Percentiles rank a stretch among this genome's conserved stretches.
Evolutionary conservation across 257 asterid genomes (phyloP).

Genomic region (Solanum bukasovii): DNA sequence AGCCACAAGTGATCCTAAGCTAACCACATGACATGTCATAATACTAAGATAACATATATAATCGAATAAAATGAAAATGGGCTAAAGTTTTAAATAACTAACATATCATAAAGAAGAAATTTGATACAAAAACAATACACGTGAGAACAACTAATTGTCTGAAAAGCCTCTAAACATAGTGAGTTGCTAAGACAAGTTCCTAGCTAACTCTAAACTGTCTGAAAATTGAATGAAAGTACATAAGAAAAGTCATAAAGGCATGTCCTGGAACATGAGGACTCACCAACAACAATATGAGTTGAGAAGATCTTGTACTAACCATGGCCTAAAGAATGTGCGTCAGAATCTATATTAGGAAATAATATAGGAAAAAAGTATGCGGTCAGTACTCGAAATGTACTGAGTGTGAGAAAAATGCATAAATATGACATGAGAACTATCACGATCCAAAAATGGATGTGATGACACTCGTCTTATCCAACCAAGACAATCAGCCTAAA

Average conservation of each 20-base stretch:
- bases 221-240: background rate
- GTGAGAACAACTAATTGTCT: background rate
- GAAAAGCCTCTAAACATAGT: background rate
- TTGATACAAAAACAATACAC: background rate
- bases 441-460: too few relatives aligned
- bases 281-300: background rate
- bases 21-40: background rate
- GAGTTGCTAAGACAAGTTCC: background rate
- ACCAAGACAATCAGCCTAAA: too few relatives aligned
- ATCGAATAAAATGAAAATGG: too few relatives aligned
- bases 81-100: background rate
- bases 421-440: background rate
- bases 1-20: background rate
- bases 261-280: background rate
- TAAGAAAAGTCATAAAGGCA: background rate
- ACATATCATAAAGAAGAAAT: background rate
- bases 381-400: background rate
- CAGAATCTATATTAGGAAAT: background rate
- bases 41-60: background rate
- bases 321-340: background rate
- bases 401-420: background rate
- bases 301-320: background rate
- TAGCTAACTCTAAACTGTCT: background rate
- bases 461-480: too few relatives aligned
- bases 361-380: too few relatives aligned